Base-by-base conservation (phyloP, 306 rosid species). In the Pterocarpus macrocarpus region DNA sequence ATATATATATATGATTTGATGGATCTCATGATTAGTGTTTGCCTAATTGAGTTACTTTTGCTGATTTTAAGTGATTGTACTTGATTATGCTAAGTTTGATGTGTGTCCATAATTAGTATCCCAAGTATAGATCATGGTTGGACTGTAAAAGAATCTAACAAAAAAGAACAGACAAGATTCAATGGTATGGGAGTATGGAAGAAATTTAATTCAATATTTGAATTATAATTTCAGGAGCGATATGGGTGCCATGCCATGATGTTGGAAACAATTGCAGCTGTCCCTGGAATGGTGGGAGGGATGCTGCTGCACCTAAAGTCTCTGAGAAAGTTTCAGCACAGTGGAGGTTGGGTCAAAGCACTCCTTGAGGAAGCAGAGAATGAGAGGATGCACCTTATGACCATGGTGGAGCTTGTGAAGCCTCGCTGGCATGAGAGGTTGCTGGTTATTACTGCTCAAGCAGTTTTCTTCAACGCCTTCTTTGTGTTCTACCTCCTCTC, bases 381-480 rank as follows among this genome's bases (percentile, higher is more conserved):
- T 58, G 97, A 90, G 85, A 90, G 97, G 81, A 90, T 92, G 97
- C 97, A 92, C 86, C 71, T 92, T 50, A 92, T 90, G 97, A 92
- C 97, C 0, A 89, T 92, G 93, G 88, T 82, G 72, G 97, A 92
- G 81, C 90, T 92, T 0, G 97, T 92, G 72, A 82, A 92, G 22
- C 97, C 97, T 0, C 83, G 13, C 4, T 92, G 97, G 97, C 89
- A 92, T 17, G 97, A 92, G 84, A 84, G 95, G 78, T 81, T 90
- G 0, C 78, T 92, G 49, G 89, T 92, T 68, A 87, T 92, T 6
- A 15, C 90, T 1, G 97, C 92, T 11, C 97, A 92, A 77, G 97
- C 94, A 12, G 94, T 90, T 55, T 92, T 90, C 97, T 92, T 92
- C 89, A 92, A 92, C 38, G 90, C 83, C 7, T 92, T 84, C 88